Evolutionary conservation across 2,329 filamentous ascomycete genomes (phyloP).

Genomic region (Colletotrichum musicola): DNA sequence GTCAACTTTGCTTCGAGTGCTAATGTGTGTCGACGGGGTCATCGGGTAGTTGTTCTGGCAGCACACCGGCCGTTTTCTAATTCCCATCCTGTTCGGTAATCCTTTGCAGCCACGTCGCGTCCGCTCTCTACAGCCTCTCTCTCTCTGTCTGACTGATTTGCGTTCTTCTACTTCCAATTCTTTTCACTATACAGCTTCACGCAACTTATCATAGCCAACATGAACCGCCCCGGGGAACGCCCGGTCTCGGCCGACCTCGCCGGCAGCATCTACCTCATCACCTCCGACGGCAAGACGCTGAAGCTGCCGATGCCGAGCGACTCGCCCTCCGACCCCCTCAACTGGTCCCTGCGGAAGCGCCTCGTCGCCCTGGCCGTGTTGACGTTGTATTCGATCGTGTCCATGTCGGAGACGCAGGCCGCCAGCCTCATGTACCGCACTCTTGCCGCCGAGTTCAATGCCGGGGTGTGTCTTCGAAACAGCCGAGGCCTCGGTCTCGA

Average conservation of each 20-base stretch:
- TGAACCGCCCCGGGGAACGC: conserved; percentile 18
- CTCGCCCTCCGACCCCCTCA: conserved; percentile 47
- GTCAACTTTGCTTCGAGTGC: too few relatives aligned
- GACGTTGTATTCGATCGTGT: conserved; percentile 40
- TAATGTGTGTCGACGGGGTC: background rate
- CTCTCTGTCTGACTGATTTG: background rate
- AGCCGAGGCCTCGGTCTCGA: too few relatives aligned
- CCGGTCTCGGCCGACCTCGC: conserved; percentile 39
- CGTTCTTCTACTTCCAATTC: background rate
- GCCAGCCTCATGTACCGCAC: conserved; percentile 41
- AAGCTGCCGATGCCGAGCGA: conserved; percentile 49
- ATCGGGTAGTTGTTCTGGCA: conserved; percentile 29
- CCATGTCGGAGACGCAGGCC: conserved; percentile 42
- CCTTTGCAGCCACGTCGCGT: background rate
- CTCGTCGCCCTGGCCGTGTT: conserved; percentile 39
- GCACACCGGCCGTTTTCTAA: conserved; percentile 19
- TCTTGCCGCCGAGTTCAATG: conserved; percentile 41
- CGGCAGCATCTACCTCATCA: conserved; percentile 49
- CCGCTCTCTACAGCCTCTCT: conserved; percentile 3
- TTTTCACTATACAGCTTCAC: background rate
- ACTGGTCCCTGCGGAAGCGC: conserved; percentile 43
- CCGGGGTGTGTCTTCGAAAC: conserved; percentile 32
- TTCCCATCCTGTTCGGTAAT: background rate
- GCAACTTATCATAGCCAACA: background rate
- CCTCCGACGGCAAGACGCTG: conserved; percentile 46